phyloP scores from a whole-genome alignment of 1,284 basidiomycete species.

The Fomitopsis pinicola region DNA sequence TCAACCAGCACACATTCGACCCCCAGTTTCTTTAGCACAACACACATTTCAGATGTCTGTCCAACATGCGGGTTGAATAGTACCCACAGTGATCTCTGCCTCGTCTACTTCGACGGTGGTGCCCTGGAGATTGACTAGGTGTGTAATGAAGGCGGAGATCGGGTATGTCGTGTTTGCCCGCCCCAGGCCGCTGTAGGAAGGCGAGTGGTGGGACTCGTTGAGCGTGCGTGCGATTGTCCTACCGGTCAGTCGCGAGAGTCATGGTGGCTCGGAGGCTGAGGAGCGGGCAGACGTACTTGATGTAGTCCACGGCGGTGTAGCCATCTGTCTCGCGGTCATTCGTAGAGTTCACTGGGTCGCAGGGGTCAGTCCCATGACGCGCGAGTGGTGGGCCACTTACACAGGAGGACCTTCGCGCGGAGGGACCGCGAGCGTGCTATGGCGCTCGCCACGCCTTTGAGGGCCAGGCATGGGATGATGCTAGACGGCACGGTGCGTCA shows the following conservation, averaged over 20 bases:
- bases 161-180: constrained; percentile 61
- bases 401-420: constrained; percentile 78
- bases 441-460: constrained; percentile 76
- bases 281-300: constrained; percentile 42
- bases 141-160: constrained; percentile 75
- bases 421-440: constrained; percentile 77
- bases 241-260: constrained; percentile 3
- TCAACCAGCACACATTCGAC: constrained; percentile 53
- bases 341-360: constrained; percentile 69
- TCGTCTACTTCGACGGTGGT: constrained; percentile 61
- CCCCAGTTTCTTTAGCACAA: constrained; percentile 43
- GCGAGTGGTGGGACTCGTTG: constrained; percentile 54
- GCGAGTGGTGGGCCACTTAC: constrained; percentile 39
- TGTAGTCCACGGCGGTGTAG: constrained; percentile 83
- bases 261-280: background rate
- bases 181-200: constrained; percentile 47
- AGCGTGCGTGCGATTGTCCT: constrained; percentile 72
- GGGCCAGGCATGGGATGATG: constrained; percentile 87
- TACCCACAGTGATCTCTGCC: constrained; percentile 53
- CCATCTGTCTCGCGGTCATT: constrained; percentile 91
- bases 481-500: constrained; percentile 25
- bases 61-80: background rate
- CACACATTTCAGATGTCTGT: constrained; percentile 8
- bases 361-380: too few species aligned
- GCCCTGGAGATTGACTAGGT: constrained; percentile 75